Percentiles rank a stretch among this genome's conserved stretches.
Evolutionary conservation across 1,139 yeast species (phyloP).

Genomic region (Yamadazyma pseudoaaseri): DNA sequence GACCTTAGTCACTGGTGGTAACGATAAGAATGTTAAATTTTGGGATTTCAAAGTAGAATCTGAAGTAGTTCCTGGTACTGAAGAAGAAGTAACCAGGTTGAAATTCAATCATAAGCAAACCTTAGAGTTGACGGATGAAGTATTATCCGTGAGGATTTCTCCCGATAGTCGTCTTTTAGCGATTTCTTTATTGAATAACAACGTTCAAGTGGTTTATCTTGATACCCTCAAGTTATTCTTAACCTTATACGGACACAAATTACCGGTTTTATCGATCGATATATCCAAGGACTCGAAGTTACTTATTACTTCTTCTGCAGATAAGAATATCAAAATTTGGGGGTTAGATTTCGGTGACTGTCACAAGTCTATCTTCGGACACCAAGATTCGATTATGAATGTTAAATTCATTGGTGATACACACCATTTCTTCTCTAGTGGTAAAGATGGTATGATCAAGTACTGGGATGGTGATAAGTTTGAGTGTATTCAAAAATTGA

Average conservation of each 20-base stretch:
- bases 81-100: conserved; percentile 50
- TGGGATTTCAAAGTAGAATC: conserved; percentile 78
- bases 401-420: conserved; percentile 80
- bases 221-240: conserved; percentile 85
- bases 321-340: conserved; percentile 96
- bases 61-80: conserved; percentile 70
- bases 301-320: conserved; percentile 91
- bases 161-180: conserved; percentile 80
- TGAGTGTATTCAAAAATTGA: conserved; percentile 84
- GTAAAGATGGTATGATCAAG: conserved; percentile 86
- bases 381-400: conserved; percentile 90
- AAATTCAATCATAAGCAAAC: conserved; percentile 73
- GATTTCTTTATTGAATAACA: conserved; percentile 82
- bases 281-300: conserved; percentile 85
- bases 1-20: conserved; percentile 86
- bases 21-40: conserved; percentile 84
- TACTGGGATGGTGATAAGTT: conserved; percentile 99
- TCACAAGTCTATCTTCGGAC: conserved; percentile 94
- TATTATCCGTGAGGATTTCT: conserved; percentile 76
- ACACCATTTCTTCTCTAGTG: conserved; percentile 86
- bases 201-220: conserved; percentile 87
- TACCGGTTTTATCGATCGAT: conserved; percentile 89
- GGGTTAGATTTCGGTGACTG: conserved; percentile 99
- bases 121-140: conserved; percentile 82
- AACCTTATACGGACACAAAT: conserved; percentile 91